Percentiles rank a stretch among this genome's conserved stretches.
These are phyloP conservation scores for Cryphonectria carpinicola DNA, from an alignment of 2,329 filamentous ascomycete species.

Conservation along the genomic window DNA sequence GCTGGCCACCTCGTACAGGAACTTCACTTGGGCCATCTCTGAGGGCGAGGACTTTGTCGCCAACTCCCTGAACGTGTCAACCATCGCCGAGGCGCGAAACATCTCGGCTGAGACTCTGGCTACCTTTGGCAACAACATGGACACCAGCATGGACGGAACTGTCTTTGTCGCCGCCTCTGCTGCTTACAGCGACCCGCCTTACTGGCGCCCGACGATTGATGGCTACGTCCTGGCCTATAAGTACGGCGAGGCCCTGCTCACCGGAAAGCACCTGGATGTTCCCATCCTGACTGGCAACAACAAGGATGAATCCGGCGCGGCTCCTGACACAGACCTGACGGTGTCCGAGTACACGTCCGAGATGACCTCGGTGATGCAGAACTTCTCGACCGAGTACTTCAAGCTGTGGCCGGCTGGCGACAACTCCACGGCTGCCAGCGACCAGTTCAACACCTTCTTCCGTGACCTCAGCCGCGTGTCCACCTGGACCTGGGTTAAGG, in stretches of 20 bases:
- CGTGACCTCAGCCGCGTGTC: conserved; percentile 32
- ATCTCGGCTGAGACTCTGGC: neutral
- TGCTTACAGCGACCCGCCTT: neutral
- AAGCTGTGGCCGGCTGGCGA: neutral
- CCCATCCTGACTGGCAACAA: neutral
- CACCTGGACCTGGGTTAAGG: neutral
- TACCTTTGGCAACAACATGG: neutral
- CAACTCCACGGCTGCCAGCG: neutral
- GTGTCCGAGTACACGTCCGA: neutral
- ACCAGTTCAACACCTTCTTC: conserved; percentile 33
- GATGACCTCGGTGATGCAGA: neutral
- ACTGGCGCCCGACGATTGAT: neutral
- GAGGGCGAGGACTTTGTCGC: neutral
- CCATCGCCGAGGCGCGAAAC: neutral
- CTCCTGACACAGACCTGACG: neutral
- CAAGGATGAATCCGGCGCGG: neutral
- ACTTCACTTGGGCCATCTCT: neutral
- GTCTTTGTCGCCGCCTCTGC: neutral
- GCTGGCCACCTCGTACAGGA: neutral
- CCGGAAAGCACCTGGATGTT: neutral
- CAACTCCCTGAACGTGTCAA: conserved; percentile 5
- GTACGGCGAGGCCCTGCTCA: neutral
- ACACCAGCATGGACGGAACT: neutral
- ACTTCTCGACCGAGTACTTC: neutral
- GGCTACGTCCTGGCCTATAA: neutral